These are phyloP conservation scores for Stephanodiscus minutulus DNA, from an alignment of 108 stramenopile species.

Conservation along the genomic window DNA sequence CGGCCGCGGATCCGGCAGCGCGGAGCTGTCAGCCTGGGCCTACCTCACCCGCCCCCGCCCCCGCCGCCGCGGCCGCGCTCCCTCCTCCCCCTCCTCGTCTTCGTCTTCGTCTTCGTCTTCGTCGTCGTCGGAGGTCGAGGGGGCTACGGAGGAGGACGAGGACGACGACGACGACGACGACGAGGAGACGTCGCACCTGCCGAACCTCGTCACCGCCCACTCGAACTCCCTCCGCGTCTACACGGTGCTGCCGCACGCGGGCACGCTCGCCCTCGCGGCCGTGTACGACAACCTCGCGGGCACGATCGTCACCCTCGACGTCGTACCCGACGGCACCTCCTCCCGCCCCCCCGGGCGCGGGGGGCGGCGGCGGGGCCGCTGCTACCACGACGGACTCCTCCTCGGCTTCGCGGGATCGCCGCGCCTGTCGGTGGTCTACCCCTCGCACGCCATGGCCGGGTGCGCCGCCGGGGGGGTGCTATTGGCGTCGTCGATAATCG, in stretches of 20 bases:
- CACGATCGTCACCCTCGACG: constrained; percentile 64
- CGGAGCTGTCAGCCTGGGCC: constrained; percentile 73
- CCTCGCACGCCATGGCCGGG: constrained; percentile 44
- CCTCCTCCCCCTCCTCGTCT: no score
- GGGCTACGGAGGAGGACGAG: no score
- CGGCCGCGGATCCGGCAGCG: constrained; percentile 29
- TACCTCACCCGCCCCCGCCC: constrained; percentile 59
- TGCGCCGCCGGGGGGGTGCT: constrained; percentile 49
- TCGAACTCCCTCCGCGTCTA: constrained; percentile 72
- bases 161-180: background rate
- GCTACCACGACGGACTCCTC: constrained; percentile 55
- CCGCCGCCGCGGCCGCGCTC: background rate
- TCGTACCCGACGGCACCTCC: constrained; percentile 43
- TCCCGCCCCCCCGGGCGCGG: background rate
- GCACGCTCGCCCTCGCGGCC: constrained; percentile 57
- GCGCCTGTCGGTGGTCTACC: constrained; percentile 62
- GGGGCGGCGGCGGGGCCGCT: constrained; percentile 13
- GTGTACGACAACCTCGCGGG: constrained; percentile 76
- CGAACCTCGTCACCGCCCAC: constrained; percentile 84
- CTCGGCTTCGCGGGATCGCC: constrained; percentile 83
- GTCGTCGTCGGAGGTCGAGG: background rate
- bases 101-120: no score
- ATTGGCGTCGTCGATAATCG: constrained; percentile 68
- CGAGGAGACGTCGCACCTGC: constrained; percentile 18
- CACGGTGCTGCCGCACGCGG: constrained; percentile 54